Percentiles rank a stretch among this genome's conserved stretches.
Evolutionary conservation across 1,284 basidiomycete genomes (phyloP).

Genomic region (Bondarzewia mesenterica): DNA sequence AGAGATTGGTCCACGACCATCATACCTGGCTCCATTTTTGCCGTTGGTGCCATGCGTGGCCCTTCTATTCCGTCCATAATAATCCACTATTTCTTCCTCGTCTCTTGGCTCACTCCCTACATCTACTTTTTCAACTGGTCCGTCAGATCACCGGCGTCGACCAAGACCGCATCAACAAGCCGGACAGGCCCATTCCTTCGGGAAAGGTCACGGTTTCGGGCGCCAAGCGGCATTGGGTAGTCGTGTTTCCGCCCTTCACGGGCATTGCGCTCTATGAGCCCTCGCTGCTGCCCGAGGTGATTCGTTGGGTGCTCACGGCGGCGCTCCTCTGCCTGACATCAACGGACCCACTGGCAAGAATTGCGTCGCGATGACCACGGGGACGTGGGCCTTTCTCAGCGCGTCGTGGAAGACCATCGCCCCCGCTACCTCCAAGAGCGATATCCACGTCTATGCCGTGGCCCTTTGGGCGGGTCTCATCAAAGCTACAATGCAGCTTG

Average conservation of each 20-base stretch:
- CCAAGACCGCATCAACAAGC: constrained; percentile 1
- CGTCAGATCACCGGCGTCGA: background rate
- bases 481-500: too few relatives aligned
- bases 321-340: background rate
- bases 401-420: constrained; percentile 1
- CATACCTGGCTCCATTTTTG: constrained; percentile 1
- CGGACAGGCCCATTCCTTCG: constrained; percentile 1
- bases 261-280: background rate
- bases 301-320: background rate
- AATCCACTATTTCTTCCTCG: background rate
- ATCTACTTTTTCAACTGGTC: constrained; percentile 1
- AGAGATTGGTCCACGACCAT: background rate
- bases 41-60: background rate
- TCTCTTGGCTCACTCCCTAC: constrained; percentile 1
- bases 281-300: background rate
- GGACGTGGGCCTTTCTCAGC: background rate
- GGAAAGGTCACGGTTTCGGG: background rate
- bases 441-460: background rate
- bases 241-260: background rate
- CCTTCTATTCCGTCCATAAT: background rate
- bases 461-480: background rate
- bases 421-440: background rate
- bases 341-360: background rate
- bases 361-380: constrained; percentile 1
- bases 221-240: too few relatives aligned